Base-by-base conservation (phyloP, 1,139 yeast genomes). In the Suhomyces panamericanus region DNA sequence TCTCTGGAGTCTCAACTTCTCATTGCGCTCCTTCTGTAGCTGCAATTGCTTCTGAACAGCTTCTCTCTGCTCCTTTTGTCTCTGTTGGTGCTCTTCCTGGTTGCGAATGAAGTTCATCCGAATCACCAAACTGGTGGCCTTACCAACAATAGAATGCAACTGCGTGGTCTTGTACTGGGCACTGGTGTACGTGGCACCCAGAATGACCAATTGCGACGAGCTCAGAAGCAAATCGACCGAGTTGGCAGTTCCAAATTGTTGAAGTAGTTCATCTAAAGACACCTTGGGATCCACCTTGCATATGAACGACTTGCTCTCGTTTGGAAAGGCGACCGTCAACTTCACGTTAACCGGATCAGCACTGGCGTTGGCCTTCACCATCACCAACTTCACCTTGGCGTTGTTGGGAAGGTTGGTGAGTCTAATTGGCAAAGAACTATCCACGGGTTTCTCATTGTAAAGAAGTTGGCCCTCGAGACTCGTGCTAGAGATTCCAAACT, bases 391-490 rank as follows among this genome's bases (percentile, higher is more conserved):
- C 31, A 74, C 51, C 43, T 62, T 67, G 15, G 67, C 55, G 52
- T 65, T 73, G 44, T 67, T 70, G 27, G 63, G 49, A 17, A 73
- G 54, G 26, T 58, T 60, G 6, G 74, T 63, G 42, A 69, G 60
- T 39, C 75, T 55, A 13, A 73, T 49, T 0, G 75, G 70, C 28
- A 67, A 55, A 12, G 69, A 51, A 1, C 56, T 49, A 46, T 73
- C 77, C 24, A 73, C 50, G 13, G 49, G 55, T 48, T 70, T 70
- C 44, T 56, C 60, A 41, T 67, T 62, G 50, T 66, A 57, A 27
- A 49, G 48, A 31, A 69, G 54, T 17, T 62, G 63, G 3, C 74
- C 75, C 29, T 51, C 49, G 13, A 55, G 57, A 2, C 52, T 50
- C 4, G 43, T 16, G 28, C 38, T 35, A 34, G 48, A 52, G 22